Base-by-base conservation (phyloP, 768 basidiomycete species). In the Pleurotus cornucopiae region DNA sequence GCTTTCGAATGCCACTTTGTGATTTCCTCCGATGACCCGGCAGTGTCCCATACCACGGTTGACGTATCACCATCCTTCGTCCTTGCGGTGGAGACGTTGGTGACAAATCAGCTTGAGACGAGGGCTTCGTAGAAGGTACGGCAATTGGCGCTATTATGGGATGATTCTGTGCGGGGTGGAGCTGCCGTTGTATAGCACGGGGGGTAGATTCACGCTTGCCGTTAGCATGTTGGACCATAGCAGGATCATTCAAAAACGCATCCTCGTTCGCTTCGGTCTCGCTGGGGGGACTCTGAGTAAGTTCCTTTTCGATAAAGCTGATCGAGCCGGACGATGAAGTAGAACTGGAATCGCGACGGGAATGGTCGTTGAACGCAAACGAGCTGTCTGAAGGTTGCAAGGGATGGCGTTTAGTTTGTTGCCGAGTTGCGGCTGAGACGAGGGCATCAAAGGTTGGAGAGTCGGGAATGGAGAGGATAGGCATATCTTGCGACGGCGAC, bases 381-480 rank as follows among this genome's bases (percentile, higher is more conserved):
- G 20, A 16, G 16, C 18, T 12, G 39, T 20, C 26, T 41, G 26
- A 25, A 13, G 37, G 51, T 41, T 20, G 7, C 38, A 39, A 41
- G n/a, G 25, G 13, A 18, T 20, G 46, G 46, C 25, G 39, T 37
- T n/a, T 21, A 34, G 1, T 34, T 5, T 39, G 51, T 13, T n/a
- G 11, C 18, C 51, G 51, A 20, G 51, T 53, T 12, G 47, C 37
- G 16, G 41, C 48, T 16, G 47, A 41, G 18, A 58, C 45, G 13
- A 38, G 44, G n/a, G 53, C 37, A 40, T 47, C 26, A 51, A 66
- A 66, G 2, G 61, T 46, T 21, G 70, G 64, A 38, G 69, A 68
- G 37, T 61, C 53, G 34, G 70, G 67, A 3, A 67, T 63, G n/a
- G 48, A 37, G 37, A 60, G 38, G 12, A 60, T 59, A n/a, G 57